These are phyloP conservation scores for Ascochyta koolunga DNA, from an alignment of 2,329 filamentous ascomycete species.

Conservation along the genomic window DNA sequence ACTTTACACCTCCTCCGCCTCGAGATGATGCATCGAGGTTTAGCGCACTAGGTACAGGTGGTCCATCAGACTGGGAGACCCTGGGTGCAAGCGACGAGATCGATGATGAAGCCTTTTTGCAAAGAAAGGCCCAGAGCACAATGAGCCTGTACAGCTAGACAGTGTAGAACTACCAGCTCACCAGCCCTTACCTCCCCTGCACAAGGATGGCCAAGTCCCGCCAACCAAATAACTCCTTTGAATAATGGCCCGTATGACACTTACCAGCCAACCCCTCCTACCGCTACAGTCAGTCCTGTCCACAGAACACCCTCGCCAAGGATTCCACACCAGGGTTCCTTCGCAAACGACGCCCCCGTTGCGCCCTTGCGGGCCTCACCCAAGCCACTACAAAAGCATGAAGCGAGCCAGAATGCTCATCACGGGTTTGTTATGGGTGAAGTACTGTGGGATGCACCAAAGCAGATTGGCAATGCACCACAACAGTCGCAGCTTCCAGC, in stretches of 20 bases:
- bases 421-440: constrained; percentile 33
- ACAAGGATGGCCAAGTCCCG: constrained; percentile 42
- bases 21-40: constrained; percentile 38
- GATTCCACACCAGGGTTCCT: constrained; percentile 26
- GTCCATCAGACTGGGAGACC: constrained; percentile 48
- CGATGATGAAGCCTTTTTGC: constrained; percentile 45
- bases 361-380: constrained; percentile 26
- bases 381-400: constrained; percentile 20
- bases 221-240: constrained; percentile 25
- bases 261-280: constrained; percentile 43
- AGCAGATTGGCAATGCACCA: constrained; percentile 21
- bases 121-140: constrained; percentile 30
- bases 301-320: constrained; percentile 20
- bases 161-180: constrained; percentile 40
- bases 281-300: constrained; percentile 22
- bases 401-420: constrained; percentile 19
- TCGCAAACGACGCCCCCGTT: constrained; percentile 29
- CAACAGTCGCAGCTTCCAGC: constrained; percentile 23
- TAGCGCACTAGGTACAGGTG: constrained; percentile 42
- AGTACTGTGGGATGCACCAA: constrained; percentile 25
- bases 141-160: constrained; percentile 25
- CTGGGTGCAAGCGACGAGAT: constrained; percentile 42
- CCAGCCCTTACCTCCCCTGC: constrained; percentile 33
- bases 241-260: constrained; percentile 25
- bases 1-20: constrained; percentile 33